Base-by-base conservation (phyloP, 306 rosid species). In the barrel medic (Medicago truncatula) region DNA sequence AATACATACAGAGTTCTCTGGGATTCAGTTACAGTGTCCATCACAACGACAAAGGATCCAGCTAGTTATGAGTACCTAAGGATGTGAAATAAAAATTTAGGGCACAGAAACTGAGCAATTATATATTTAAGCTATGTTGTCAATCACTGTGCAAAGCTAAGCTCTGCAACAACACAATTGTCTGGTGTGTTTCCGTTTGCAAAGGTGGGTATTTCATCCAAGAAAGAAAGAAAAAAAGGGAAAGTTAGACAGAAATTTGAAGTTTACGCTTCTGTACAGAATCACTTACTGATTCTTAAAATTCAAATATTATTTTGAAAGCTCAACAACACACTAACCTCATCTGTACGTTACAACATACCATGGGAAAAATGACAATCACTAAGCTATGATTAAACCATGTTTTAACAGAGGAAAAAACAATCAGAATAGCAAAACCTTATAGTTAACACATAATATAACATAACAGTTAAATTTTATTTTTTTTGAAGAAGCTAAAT, bases 41-140 rank as follows among this genome's bases (percentile, higher is more conserved):
- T 81, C 15, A 9, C 50, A 17, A 34, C 0, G 34, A 63, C 12
- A 3, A 61, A 28, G 17, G 18, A 82, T 36, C 98, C 95, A 21
- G 97, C 92, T 9, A 94, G 96, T 79, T 88, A 94, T 1, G 96
- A 97, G 78, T 92, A 88, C 86, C 97, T 94, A 69, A 52, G 15
- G 38, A 67, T 41, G 36, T 23, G 43, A 61, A 73, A 28, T 52
- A 10, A 4, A 16, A 44, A 43, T 0, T 46, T 66, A 70, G 71
- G 81, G 76, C 66, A 52, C 50, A 47, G 54, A n/a, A 52, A 75
- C 4, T 3, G 23, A 44, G 4, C 44, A 8, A 39, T 13, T 46
- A 46, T 12, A 46, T 15, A 12, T 4, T 12, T 46, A 44, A 4
- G 50, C 50, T 12, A 44, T 12, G 50, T 44, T 44, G 50, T 44